Evolutionary conservation across 2,329 filamentous ascomycete species (phyloP), one percentile per base, ranked within the genome.

Genomic region (Exophiala spinifera): DNA sequence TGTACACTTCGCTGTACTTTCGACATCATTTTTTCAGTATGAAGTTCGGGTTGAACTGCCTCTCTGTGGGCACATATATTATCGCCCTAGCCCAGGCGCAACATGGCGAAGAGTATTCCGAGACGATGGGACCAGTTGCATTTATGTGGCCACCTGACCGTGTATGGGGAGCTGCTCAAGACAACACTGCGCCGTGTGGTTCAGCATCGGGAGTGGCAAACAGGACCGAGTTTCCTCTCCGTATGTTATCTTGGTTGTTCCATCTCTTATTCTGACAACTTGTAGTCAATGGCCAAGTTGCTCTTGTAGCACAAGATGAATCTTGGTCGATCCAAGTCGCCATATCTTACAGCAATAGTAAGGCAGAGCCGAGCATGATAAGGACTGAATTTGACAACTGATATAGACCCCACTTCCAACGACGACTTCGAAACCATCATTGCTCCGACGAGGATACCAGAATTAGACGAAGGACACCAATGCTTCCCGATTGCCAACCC

Each of bases 81-180:
- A 14, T 14, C 10, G 20, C 15, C 40, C 20, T 43, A 3, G 40
- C 17, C n/a, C 17, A 19, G 40, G 40, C 40, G 17, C 53, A 61
- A 46, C 56, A 58, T 55, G 56, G 51, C 36, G 56, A 65, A 5
- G 65, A 63, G 42, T 59, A 61, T n/a, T 20, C 37, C 13, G 49
- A 63, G 36, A 61, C 67, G 13, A 80, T 80, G 77, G 81, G 81
- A 10, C 80, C 81, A 6, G 80, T 80, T 17, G 79, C 78, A 8
- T 83, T 85, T 64, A 71, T 84, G 67, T 85, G 82, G 81, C 82
- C 82, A 3, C 64, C 72, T 13, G 81, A 84, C 66, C 73, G 82
- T 48, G 69, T 72, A 37, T 86, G 81, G 81, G 72, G 72, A 46
- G 78, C 75, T 25, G 72, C 73, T 11, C 68, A 75, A 34, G 82